Evolutionary conservation across 164 flowering plant genomes (phyloP).

Genomic region (Tetracentron sinense): DNA sequence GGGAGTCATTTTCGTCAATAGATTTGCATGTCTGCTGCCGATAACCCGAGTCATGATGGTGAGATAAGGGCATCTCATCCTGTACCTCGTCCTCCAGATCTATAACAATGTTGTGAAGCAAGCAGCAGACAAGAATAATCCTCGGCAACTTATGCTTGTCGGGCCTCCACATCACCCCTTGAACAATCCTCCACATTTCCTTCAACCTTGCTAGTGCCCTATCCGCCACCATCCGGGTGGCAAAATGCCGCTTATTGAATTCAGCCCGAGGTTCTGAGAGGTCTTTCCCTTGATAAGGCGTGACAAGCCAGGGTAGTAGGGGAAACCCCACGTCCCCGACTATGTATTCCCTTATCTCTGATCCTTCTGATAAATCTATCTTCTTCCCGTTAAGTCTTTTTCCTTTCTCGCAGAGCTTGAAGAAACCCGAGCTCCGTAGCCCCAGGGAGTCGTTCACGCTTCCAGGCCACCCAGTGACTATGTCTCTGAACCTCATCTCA

Average conservation of each 20-base stretch:
- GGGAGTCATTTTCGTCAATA: constrained; percentile 33
- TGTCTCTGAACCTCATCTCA: constrained; percentile 75
- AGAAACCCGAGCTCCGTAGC: constrained; percentile 58
- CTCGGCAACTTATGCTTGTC: constrained; percentile 83
- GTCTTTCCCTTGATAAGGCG: constrained; percentile 73
- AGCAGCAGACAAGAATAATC: constrained; percentile 79
- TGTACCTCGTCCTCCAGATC: constrained; percentile 73
- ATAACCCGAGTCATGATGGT: constrained; percentile 55
- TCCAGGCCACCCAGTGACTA: constrained; percentile 94
- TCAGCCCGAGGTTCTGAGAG: constrained; percentile 40
- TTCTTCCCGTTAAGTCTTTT: constrained; percentile 64
- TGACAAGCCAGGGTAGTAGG: constrained; percentile 69
- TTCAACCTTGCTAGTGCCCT: constrained; percentile 74
- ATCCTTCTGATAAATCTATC: constrained; percentile 43
- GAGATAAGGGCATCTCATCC: constrained; percentile 49
- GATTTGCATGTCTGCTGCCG: constrained; percentile 40
- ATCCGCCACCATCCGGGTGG: constrained; percentile 59
- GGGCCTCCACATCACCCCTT: constrained; percentile 90
- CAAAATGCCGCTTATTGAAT: constrained; percentile 68
- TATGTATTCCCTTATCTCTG: constrained; percentile 67
- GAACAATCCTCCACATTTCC: constrained; percentile 78
- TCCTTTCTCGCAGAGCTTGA: constrained; percentile 54
- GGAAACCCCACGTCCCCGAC: constrained; percentile 75
- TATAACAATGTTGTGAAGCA: constrained; percentile 89
- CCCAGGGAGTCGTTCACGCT: constrained; percentile 52